Evolutionary conservation across 116 monocot genomes (phyloP).

Genomic region (Cymodocea nodosa): DNA sequence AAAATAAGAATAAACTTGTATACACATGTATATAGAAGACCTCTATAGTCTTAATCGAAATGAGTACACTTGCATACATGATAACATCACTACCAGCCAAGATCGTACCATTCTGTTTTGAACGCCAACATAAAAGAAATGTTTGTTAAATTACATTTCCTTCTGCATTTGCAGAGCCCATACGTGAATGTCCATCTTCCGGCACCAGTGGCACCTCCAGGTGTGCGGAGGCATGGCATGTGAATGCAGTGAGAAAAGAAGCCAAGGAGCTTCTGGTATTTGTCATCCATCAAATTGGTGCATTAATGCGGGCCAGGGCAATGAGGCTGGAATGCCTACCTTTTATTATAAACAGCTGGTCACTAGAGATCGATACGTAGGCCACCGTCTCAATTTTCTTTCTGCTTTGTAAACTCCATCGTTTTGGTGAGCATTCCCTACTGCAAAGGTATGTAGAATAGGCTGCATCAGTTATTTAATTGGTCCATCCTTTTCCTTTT

Average conservation of each 20-base stretch:
- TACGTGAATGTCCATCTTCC: conserved; percentile 83
- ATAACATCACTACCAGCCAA: too few relatives aligned
- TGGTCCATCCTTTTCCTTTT: conserved; percentile 4
- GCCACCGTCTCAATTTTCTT: neutral
- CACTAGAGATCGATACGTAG: neutral
- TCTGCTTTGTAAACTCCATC: neutral
- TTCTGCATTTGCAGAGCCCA: conserved; percentile 37
- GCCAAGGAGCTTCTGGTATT: neutral
- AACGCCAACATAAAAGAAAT: too few relatives aligned
- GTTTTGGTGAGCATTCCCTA: neutral
- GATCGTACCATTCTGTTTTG: too few relatives aligned
- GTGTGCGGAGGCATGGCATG: neutral
- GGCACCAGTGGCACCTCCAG: conserved; percentile 70
- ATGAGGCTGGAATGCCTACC: too few relatives aligned
- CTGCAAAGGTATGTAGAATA: neutral
- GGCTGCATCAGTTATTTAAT: neutral
- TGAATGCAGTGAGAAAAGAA: neutral
- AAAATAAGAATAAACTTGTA: too few relatives aligned
- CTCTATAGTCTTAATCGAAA: too few relatives aligned
- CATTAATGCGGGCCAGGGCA: neutral
- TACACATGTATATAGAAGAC: too few relatives aligned
- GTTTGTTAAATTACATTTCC: neutral
- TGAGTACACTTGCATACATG: too few relatives aligned
- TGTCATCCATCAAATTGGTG: neutral
- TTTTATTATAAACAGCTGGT: neutral